These are phyloP conservation scores for Lachnellula arida DNA, from an alignment of 2,329 filamentous ascomycete species.

Conservation along the genomic window DNA sequence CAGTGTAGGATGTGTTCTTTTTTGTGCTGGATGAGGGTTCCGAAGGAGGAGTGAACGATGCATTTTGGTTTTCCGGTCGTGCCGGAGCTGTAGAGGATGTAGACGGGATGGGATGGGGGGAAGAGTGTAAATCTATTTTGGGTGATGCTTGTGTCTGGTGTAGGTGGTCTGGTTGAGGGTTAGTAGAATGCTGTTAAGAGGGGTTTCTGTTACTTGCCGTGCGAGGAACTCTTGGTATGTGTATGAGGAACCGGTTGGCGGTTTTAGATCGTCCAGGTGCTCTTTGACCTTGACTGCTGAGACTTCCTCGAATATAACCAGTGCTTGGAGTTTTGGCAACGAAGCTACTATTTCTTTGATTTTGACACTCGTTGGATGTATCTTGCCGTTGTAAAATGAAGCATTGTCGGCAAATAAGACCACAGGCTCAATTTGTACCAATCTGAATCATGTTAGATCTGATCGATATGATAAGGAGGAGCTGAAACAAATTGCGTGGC, in stretches of 20 bases:
- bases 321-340: constrained; percentile 57
- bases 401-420: constrained; percentile 85
- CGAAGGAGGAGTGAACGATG: constrained; percentile 86
- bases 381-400: constrained; percentile 85
- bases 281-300: constrained; percentile 31
- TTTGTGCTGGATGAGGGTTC: constrained; percentile 92
- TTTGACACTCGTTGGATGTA: constrained; percentile 76
- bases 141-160: neutral
- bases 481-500: too few species aligned
- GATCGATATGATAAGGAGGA: neutral
- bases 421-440: constrained; percentile 80
- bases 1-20: constrained; percentile 91
- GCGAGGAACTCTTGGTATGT: constrained; percentile 41
- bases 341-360: constrained; percentile 68
- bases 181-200: neutral
- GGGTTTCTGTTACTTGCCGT: constrained; percentile 14
- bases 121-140: constrained; percentile 69
- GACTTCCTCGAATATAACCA: constrained; percentile 71
- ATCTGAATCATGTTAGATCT: constrained; percentile 11
- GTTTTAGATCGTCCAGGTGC: constrained; percentile 25
- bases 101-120: constrained; percentile 80
- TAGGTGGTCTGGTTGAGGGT: neutral
- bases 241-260: constrained; percentile 1
- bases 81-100: constrained; percentile 89
- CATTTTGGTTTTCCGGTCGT: constrained; percentile 87